Evolutionary conservation across 306 rosid species (phyloP).

Genomic region (Pyrus pyrifolia): DNA sequence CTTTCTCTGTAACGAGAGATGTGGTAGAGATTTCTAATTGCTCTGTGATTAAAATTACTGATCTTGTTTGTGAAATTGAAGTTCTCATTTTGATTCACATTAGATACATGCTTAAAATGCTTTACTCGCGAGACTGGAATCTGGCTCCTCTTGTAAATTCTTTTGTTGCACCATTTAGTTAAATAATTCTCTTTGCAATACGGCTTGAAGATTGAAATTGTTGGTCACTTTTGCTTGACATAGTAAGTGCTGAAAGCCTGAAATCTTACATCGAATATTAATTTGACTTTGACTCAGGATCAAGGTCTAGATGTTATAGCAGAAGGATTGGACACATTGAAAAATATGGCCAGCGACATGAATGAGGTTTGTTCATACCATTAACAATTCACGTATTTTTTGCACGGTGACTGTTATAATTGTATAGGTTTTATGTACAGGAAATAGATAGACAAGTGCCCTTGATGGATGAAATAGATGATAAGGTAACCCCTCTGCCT

Average conservation of each 20-base stretch:
- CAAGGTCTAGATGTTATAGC: constrained; percentile 36
- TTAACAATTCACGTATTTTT: neutral
- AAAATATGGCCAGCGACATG: constrained; percentile 36
- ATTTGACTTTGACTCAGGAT: constrained; percentile 22
- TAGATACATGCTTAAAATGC: no score
- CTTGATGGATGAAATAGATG: constrained; percentile 34
- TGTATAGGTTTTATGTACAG: neutral
- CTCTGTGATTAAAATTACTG: neutral
- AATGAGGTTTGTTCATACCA: constrained; percentile 27
- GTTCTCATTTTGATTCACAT: neutral
- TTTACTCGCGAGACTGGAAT: neutral
- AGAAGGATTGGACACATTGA: constrained; percentile 36
- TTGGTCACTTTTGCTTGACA: neutral
- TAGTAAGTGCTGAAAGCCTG: neutral
- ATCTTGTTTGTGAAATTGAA: neutral
- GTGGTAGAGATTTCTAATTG: no score
- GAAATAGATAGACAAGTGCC: constrained; percentile 30
- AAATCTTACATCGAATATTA: neutral
- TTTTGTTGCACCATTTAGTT: neutral
- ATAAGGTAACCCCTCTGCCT: constrained; percentile 15
- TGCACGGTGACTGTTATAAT: neutral
- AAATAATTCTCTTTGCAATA: neutral
- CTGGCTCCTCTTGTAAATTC: neutral
- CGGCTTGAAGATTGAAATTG: neutral
- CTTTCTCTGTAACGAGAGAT: no score